Percentiles rank a stretch among this genome's conserved stretches.
Conservation (phyloP, 306 rosid species). For the Oemleria cerasiformis region DNA sequence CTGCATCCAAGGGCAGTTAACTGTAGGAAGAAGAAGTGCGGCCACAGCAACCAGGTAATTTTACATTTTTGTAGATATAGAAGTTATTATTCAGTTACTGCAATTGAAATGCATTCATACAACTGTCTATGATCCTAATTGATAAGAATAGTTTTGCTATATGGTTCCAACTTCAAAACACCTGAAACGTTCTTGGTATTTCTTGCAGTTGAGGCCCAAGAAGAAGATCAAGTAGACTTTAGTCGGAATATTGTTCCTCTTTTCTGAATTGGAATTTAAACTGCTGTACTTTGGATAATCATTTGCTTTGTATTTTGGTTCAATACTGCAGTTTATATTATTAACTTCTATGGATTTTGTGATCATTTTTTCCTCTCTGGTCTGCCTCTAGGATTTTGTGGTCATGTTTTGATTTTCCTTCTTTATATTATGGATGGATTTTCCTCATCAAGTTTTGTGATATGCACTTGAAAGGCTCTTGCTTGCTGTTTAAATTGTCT, state of each 20-base stretch:
- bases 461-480: too few species aligned
- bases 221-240: slow-evolving; percentile 71
- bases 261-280: neutral
- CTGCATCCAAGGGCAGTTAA: slow-evolving; percentile 79
- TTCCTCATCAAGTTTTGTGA: too few species aligned
- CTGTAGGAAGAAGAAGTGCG: slow-evolving; percentile 82
- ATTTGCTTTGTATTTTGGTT: neutral
- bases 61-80: neutral
- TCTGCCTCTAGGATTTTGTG: neutral
- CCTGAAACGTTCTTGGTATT: neutral
- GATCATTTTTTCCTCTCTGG: neutral
- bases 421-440: too few species aligned
- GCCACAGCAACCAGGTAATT: slow-evolving; percentile 76
- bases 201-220: slow-evolving; percentile 79
- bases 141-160: neutral
- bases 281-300: neutral
- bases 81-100: too few species aligned
- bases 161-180: neutral
- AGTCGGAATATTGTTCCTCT: neutral
- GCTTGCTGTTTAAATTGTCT: too few species aligned
- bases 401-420: neutral
- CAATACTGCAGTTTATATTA: slow-evolving; percentile 3
- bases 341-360: neutral
- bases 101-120: neutral
- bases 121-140: neutral